Base-by-base conservation (phyloP, 139 green algal species). In the Micromonas pusilla region DNA sequence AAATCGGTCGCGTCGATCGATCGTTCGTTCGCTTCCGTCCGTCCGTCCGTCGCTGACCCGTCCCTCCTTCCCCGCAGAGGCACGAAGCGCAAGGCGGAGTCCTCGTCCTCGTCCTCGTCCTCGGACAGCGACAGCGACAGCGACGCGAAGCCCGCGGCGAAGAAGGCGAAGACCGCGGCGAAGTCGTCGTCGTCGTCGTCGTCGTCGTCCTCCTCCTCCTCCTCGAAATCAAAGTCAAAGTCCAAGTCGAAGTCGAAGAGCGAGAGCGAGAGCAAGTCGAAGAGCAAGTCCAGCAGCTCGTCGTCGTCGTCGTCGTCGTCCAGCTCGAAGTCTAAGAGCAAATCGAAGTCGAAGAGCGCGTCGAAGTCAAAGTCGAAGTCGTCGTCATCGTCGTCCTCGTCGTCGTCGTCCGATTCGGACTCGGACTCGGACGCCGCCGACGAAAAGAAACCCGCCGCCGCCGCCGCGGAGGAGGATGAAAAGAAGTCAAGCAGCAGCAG, bases 201-300 rank as follows among this genome's bases (percentile, higher is more conserved):
- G 1, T 70, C 63, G 20, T 31, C 25, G 1, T 70, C 45, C 45
- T 9, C 9, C 45, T 57, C 45, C 9, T 57, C 45, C 45, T 57
- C 45, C 45, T 57, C 45, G 45, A 16, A 57, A 9, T 57, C 45
- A 9, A 16, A 57, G 9, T 57, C 45, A 9, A 57, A 57, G 45
- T 57, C 45, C 45, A 16, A 57, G 45, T 57, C 45, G 53, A 36
- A 62, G 31, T 34, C 23, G 26, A 62, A 75, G 68, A 75, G 62
- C 34, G 26, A 75, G 23, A 36, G 30, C 3, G 52, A 38, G 68
- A 30, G 30, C n/a, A 54, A n/a, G 2, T 30, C 30, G 13, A 16
- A 57, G 62, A 28, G 13, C 62, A 36, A 30, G 26, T 20, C 62
- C 20, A 28, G 20, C 62, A 32, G 16, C 26, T 57, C 45, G 9